Conservation (phyloP, 2,329 filamentous ascomycete genomes). For the Aspergillus sp. region DNA sequence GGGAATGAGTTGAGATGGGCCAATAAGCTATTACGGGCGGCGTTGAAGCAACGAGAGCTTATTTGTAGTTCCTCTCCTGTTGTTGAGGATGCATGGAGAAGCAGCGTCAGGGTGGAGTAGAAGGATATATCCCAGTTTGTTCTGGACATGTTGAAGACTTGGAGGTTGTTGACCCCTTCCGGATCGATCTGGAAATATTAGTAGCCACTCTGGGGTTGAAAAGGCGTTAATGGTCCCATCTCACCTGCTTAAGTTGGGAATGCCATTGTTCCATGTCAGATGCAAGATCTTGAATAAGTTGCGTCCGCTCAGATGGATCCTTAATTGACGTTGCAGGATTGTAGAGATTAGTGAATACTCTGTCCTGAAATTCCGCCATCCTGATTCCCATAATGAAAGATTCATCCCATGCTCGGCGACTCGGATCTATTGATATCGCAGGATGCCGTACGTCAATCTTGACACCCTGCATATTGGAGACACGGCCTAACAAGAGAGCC, state of each 20-base stretch:
- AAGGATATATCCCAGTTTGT: slow-evolving; percentile 8
- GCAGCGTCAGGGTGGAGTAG: slow-evolving; percentile 5
- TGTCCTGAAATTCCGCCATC: not conserved
- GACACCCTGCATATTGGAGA: not conserved
- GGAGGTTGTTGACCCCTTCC: not conserved
- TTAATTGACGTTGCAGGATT: not conserved
- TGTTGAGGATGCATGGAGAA: not conserved
- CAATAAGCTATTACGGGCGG: not conserved
- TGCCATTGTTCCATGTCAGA: not conserved
- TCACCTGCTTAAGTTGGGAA: not conserved
- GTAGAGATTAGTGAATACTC: not conserved
- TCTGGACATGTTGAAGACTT: slow-evolving; percentile 1
- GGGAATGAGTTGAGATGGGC: slow-evolving; percentile 8
- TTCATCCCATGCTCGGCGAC: not conserved
- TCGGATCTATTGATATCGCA: not conserved
- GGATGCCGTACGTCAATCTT: not conserved
- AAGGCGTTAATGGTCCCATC: not conserved
- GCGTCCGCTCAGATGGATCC: not conserved
- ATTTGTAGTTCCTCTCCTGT: not conserved
- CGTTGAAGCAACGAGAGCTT: not conserved
- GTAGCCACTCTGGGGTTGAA: not conserved
- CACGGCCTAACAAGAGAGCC: not conserved
- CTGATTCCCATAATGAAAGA: not conserved
- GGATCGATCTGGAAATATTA: not conserved
- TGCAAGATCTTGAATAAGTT: not conserved